These are phyloP conservation scores for Cutaneotrichosporon mucoides DNA, from an alignment of 1,284 basidiomycete species.

Conservation along the genomic window DNA sequence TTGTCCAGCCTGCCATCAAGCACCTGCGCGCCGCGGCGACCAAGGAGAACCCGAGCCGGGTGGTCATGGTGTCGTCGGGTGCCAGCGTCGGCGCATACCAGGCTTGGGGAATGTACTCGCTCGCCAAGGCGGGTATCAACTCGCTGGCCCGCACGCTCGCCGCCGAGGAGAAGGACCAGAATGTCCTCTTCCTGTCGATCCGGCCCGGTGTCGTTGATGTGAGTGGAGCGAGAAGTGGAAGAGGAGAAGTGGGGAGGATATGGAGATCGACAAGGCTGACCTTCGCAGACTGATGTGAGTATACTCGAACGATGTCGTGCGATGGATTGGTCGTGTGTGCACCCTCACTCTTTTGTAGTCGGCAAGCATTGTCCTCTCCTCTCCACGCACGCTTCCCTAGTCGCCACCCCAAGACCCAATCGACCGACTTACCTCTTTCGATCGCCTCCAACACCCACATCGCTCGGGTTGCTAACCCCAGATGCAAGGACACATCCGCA, in stretches of 20 bases:
- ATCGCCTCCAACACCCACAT: neutral
- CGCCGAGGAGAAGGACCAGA: constrained; percentile 50
- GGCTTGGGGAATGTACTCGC: constrained; percentile 54
- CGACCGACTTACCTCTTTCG: neutral
- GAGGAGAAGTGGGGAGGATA: neutral
- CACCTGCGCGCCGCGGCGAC: constrained; percentile 46
- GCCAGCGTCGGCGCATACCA: constrained; percentile 51
- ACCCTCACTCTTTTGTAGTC: neutral
- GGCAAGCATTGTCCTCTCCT: neutral
- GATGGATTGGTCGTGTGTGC: neutral
- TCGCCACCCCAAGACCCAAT: too few relatives aligned
- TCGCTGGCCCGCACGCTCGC: constrained; percentile 52
- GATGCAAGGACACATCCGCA: constrained; percentile 48
- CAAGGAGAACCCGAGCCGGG: constrained; percentile 31
- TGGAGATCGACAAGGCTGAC: constrained; percentile 3
- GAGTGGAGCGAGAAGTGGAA: constrained; percentile 15
- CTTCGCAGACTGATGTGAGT: constrained; percentile 17
- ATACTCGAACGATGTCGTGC: neutral
- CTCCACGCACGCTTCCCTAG: neutral
- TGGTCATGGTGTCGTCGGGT: constrained; percentile 54
- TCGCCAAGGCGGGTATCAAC: constrained; percentile 54
- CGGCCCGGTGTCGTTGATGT: constrained; percentile 55
- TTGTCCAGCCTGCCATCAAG: constrained; percentile 51
- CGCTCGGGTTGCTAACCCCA: constrained; percentile 13
- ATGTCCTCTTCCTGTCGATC: constrained; percentile 51